Percentiles rank a stretch among this genome's conserved stretches.
phyloP scores from a whole-genome alignment of 2,329 filamentous ascomycete genomes.

The Aspergillus niger region DNA sequence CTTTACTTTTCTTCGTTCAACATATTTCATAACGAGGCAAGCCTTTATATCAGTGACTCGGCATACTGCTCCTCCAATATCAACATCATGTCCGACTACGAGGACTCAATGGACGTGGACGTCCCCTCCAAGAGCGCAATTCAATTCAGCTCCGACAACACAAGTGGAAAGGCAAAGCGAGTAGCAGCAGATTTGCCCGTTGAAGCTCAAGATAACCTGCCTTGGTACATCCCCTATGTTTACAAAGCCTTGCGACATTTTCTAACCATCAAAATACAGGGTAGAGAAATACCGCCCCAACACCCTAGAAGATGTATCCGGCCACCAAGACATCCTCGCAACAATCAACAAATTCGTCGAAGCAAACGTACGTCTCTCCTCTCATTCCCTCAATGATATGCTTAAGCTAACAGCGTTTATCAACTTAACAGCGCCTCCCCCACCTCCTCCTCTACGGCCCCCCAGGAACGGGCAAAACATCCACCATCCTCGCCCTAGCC shows the following conservation, averaged over 20 bases:
- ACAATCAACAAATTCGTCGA: constrained; percentile 99
- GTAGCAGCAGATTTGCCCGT: constrained; percentile 91
- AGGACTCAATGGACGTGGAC: constrained; percentile 72
- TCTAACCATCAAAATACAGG: constrained; percentile 52
- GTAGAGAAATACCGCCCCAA: constrained; percentile 96
- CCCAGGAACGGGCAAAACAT: constrained; percentile 96
- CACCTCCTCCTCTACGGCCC: constrained; percentile 96
- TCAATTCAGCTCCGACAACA: constrained; percentile 73
- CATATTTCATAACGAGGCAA: too few species aligned
- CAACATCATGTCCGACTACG: constrained; percentile 55
- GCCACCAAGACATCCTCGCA: constrained; percentile 93
- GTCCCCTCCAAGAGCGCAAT: constrained; percentile 53
- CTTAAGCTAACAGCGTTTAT: constrained; percentile 1
- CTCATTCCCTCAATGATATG: not conserved
- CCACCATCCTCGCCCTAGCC: constrained; percentile 89
- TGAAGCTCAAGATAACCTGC: constrained; percentile 88
- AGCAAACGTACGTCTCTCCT: constrained; percentile 63
- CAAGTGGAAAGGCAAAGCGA: constrained; percentile 78
- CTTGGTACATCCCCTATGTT: constrained; percentile 64
- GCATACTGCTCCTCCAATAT: too few species aligned
- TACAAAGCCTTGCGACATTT: too few species aligned
- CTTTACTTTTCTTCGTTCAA: not conserved
- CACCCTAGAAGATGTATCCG: constrained; percentile 87
- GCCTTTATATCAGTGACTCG: too few species aligned
- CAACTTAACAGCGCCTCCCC: constrained; percentile 65